A percentile compares a stretch with the other conserved stretches of the same genome.
phyloP scores from a whole-genome alignment of 2,329 filamentous ascomycete species.

The Neonectria faginata region DNA sequence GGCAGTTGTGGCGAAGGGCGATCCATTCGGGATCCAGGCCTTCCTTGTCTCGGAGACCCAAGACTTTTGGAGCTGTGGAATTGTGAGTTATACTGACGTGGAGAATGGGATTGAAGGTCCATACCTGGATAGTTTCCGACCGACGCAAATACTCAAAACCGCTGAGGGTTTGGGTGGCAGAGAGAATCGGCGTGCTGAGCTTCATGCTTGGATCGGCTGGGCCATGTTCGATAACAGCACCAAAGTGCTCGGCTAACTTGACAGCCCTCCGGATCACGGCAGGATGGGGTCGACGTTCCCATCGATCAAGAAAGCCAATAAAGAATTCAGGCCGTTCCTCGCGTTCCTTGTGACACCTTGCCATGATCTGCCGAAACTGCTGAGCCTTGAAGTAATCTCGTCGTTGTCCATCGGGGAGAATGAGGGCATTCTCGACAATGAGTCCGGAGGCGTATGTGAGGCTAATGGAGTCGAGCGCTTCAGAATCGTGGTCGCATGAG shows the following conservation, averaged over 20 bases:
- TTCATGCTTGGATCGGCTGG: slow-evolving; percentile 15
- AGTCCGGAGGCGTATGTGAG: slow-evolving; percentile 29
- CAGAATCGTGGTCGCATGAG: slow-evolving; percentile 31
- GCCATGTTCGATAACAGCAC: slow-evolving; percentile 37
- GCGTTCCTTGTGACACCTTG: slow-evolving; percentile 24
- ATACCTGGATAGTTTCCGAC: slow-evolving; percentile 30
- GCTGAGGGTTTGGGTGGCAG: slow-evolving; percentile 28
- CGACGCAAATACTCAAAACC: slow-evolving; percentile 34
- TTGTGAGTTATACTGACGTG: neutral
- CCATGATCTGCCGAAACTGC: slow-evolving; percentile 32
- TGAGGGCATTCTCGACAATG: slow-evolving; percentile 35
- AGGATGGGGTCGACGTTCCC: slow-evolving; percentile 26
- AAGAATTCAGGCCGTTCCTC: slow-evolving; percentile 35
- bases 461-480: slow-evolving; percentile 27
- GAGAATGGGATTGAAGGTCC: neutral
- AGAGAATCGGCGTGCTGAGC: slow-evolving; percentile 17
- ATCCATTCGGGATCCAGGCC: slow-evolving; percentile 18
- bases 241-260: slow-evolving; percentile 37
- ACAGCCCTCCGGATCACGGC: slow-evolving; percentile 33
- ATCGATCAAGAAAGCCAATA: slow-evolving; percentile 33
- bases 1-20: neutral
- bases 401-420: slow-evolving; percentile 31
- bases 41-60: slow-evolving; percentile 24
- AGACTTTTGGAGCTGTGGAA: slow-evolving; percentile 30
- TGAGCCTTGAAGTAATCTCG: slow-evolving; percentile 33